Percentiles rank a stretch among this genome's conserved stretches.
Evolutionary conservation across 2,329 filamentous ascomycete species (phyloP).

Genomic region (Fusarium abutilonis): DNA sequence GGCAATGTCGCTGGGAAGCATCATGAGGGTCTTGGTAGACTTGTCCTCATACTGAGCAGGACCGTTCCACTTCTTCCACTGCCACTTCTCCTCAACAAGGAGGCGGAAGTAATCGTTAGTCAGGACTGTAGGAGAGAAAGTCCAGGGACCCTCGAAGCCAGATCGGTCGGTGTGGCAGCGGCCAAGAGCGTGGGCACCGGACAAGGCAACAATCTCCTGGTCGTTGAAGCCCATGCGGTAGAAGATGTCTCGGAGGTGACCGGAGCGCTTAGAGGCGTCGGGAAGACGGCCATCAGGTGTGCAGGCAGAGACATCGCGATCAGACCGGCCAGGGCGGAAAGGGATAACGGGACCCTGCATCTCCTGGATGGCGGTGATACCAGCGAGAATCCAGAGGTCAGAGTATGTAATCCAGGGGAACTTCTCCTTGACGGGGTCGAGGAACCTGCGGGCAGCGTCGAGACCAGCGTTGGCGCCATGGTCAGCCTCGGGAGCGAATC

Average conservation of each 20-base stretch:
- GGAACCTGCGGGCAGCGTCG: constrained; percentile 86
- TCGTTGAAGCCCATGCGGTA: constrained; percentile 98
- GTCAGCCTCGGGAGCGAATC: constrained; percentile 86
- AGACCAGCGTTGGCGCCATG: constrained; percentile 96
- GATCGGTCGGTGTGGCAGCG: constrained; percentile 90
- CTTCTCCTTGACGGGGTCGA: constrained; percentile 87
- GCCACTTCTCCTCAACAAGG: constrained; percentile 91
- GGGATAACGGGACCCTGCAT: constrained; percentile 90
- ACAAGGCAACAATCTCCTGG: constrained; percentile 92
- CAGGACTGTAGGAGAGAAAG: constrained; percentile 87
- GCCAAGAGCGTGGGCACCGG: constrained; percentile 86
- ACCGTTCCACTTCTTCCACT: constrained; percentile 89
- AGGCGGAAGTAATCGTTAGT: constrained; percentile 96
- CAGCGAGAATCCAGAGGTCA: constrained; percentile 93
- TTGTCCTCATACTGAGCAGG: constrained; percentile 90
- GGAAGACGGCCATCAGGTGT: constrained; percentile 91
- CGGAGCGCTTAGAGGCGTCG: constrained; percentile 79
- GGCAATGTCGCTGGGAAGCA: constrained; percentile 92
- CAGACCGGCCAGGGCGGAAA: constrained; percentile 85
- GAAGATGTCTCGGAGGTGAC: constrained; percentile 92
- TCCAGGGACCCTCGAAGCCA: constrained; percentile 90
- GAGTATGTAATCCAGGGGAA: constrained; percentile 98
- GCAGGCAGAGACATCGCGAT: constrained; percentile 83
- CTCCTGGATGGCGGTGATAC: constrained; percentile 89
- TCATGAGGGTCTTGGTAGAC: constrained; percentile 89